Evolutionary conservation across 306 rosid species (phyloP).

Genomic region (Begonia peltatifolia): DNA sequence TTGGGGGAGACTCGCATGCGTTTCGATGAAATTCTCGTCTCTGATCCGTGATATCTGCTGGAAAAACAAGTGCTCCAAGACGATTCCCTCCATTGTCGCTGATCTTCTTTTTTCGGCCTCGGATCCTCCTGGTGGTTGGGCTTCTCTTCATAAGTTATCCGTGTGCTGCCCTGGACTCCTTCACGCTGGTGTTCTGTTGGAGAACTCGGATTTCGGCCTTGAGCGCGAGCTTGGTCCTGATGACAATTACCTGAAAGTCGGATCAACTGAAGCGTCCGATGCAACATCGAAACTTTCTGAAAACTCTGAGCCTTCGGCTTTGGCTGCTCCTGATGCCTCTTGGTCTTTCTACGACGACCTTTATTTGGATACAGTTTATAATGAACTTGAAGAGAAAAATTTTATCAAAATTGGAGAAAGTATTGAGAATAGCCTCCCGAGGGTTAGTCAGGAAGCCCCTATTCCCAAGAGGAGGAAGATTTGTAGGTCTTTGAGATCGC

Average conservation of each 20-base stretch:
- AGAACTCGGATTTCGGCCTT: slow-evolving; percentile 65
- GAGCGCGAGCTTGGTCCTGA: slow-evolving; percentile 60
- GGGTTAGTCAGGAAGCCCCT: slow-evolving; percentile 9
- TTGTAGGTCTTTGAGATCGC: slow-evolving; percentile 32
- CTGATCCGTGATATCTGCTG: slow-evolving; percentile 48
- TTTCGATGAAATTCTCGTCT: slow-evolving; percentile 49
- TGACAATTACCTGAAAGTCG: slow-evolving; percentile 11
- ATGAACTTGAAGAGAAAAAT: slow-evolving; percentile 23
- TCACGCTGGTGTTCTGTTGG: slow-evolving; percentile 71
- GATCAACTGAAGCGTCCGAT: background rate
- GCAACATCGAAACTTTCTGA: slow-evolving; percentile 4
- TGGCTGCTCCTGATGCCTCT: slow-evolving; percentile 15
- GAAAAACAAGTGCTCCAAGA: slow-evolving; percentile 30
- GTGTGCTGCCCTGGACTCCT: slow-evolving; percentile 82
- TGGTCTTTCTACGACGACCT: slow-evolving; percentile 93
- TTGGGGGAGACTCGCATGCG: slow-evolving; percentile 79
- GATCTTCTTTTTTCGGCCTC: slow-evolving; percentile 27
- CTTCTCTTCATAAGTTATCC: slow-evolving; percentile 58
- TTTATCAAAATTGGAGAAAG: slow-evolving; percentile 3
- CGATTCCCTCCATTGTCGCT: slow-evolving; percentile 41
- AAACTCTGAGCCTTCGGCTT: slow-evolving; percentile 5
- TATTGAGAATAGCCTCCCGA: slow-evolving; percentile 18
- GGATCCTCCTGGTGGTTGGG: slow-evolving; percentile 31
- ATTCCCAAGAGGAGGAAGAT: slow-evolving; percentile 29
- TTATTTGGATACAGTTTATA: slow-evolving; percentile 46